phyloP scores from a whole-genome alignment of 2,329 filamentous ascomycete species.

The Gyromitra esculenta region DNA sequence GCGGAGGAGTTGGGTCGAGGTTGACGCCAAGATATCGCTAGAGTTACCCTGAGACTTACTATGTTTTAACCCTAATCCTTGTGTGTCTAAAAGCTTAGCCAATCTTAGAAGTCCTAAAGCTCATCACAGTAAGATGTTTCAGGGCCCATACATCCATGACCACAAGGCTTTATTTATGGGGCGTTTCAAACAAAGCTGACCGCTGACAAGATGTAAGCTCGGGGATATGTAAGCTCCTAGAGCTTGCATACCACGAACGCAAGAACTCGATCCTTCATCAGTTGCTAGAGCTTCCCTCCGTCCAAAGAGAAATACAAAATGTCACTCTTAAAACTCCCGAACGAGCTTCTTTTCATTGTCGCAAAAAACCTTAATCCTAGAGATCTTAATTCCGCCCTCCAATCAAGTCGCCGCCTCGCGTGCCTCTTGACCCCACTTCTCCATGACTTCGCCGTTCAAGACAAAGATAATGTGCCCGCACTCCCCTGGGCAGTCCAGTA shows the following conservation, averaged over 20 bases:
- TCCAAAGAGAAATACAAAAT: slow-evolving; percentile 1
- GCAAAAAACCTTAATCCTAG: slow-evolving; percentile 1
- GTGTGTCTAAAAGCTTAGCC: background rate
- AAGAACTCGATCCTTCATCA: background rate
- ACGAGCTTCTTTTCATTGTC: slow-evolving; percentile 23
- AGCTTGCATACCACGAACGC: background rate
- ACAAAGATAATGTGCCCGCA: slow-evolving; percentile 5
- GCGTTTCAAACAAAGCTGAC: background rate
- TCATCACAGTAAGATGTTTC: background rate
- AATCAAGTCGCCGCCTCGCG: slow-evolving; percentile 8
- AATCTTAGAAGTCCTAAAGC: background rate
- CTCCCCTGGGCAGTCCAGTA: slow-evolving; percentile 13
- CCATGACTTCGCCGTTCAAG: slow-evolving; percentile 15
- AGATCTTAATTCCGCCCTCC: slow-evolving; percentile 20
- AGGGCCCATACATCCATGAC: background rate
- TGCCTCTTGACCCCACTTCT: slow-evolving; percentile 24
- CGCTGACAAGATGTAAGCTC: background rate
- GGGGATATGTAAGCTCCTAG: background rate
- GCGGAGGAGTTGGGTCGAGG: slow-evolving; percentile 9
- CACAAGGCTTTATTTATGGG: background rate
- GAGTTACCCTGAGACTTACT: slow-evolving; percentile 37
- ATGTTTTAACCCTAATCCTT: slow-evolving; percentile 1
- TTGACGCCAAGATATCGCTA: slow-evolving; percentile 31
- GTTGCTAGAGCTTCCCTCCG: background rate
- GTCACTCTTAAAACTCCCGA: slow-evolving; percentile 15